Evolutionary conservation across 148 eudicot species (phyloP).

Genomic region (Vaccinium myrtillus): DNA sequence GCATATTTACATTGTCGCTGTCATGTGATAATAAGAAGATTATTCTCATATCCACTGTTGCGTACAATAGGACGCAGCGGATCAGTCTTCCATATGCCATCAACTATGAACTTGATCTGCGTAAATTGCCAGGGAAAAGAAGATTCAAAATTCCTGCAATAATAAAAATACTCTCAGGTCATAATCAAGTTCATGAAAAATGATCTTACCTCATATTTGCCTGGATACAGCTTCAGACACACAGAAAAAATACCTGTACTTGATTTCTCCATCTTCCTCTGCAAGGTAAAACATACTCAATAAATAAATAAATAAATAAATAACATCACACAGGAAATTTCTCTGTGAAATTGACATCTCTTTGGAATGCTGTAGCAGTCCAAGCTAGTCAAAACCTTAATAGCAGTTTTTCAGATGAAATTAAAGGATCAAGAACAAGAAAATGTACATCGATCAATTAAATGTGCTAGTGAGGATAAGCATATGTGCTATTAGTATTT

Average conservation of each 20-base stretch:
- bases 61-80: slow-evolving; percentile 73
- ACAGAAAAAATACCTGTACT: slow-evolving; percentile 67
- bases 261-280: slow-evolving; percentile 90
- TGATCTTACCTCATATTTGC: slow-evolving; percentile 71
- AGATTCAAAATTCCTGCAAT: neutral
- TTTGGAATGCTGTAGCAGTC: neutral
- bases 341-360: neutral
- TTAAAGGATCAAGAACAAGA: neutral
- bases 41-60: slow-evolving; percentile 64
- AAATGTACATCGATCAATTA: neutral
- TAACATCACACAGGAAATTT: neutral
- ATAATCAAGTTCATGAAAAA: neutral
- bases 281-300: slow-evolving; percentile 21
- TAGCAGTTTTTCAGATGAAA: neutral
- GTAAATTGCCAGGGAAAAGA: neutral
- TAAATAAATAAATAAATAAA: too few relatives aligned
- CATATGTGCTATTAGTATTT: too few relatives aligned
- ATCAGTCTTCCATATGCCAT: slow-evolving; percentile 79
- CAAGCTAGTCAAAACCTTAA: neutral
- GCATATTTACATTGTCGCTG: neutral
- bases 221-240: slow-evolving; percentile 73
- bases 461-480: neutral
- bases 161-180: neutral
- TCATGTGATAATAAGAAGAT: slow-evolving; percentile 55
- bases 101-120: slow-evolving; percentile 95